Conservation (phyloP, 176 grass and related monocot genomes). For the Ananas comosus region DNA sequence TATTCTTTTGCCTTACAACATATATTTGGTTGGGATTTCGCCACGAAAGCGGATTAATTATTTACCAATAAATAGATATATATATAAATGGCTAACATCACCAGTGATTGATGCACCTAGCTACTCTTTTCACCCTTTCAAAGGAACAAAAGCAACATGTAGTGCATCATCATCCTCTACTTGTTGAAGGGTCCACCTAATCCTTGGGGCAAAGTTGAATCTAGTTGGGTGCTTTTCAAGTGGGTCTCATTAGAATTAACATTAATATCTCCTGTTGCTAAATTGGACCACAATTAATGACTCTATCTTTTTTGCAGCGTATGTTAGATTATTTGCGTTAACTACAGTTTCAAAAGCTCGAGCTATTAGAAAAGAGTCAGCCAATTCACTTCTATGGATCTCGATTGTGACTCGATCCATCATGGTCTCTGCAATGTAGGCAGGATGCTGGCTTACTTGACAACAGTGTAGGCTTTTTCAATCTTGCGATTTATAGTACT, state of each 20-base stretch:
- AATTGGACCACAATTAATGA: too few relatives aligned
- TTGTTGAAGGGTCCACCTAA: background rate
- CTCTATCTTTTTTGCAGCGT: too few relatives aligned
- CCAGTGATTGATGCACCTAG: background rate
- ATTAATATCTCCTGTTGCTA: background rate
- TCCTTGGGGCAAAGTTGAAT: background rate
- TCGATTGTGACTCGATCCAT: too few relatives aligned
- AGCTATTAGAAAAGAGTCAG: too few relatives aligned
- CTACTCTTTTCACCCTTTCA: background rate
- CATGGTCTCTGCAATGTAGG: too few relatives aligned
- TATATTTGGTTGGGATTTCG: background rate
- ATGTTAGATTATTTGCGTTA: too few relatives aligned
- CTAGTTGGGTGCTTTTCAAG: background rate
- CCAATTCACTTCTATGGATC: too few relatives aligned
- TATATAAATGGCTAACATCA: background rate
- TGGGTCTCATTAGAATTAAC: background rate
- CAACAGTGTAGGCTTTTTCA: too few relatives aligned
- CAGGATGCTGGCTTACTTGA: too few relatives aligned
- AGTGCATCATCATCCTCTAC: background rate
- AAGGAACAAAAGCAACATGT: background rate
- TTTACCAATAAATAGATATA: background rate
- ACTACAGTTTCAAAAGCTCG: too few relatives aligned
- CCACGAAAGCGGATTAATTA: background rate
- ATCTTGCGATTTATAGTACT: too few relatives aligned
- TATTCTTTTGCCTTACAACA: background rate